Conservation (phyloP, 495 filamentous ascomycete genomes). For the Amorphotheca resinae region DNA sequence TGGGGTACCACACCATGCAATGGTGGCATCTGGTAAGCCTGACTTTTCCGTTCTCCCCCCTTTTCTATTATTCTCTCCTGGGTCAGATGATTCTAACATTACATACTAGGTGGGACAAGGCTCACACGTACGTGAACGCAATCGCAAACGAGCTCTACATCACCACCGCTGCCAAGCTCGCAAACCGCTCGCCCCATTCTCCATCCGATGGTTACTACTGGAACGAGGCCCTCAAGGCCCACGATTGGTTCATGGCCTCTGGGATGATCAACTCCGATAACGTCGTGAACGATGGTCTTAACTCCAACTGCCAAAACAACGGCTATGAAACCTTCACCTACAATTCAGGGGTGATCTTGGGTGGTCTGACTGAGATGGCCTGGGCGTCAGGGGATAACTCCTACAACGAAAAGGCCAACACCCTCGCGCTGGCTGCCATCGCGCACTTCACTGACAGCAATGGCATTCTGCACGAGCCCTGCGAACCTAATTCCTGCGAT, state of each 20-base stretch:
- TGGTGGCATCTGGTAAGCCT: constrained; percentile 42
- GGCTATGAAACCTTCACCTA: constrained; percentile 51
- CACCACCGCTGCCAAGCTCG: constrained; percentile 55
- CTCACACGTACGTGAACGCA: constrained; percentile 45
- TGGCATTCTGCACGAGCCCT: constrained; percentile 51
- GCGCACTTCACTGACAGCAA: constrained; percentile 36
- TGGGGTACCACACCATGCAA: constrained; percentile 37
- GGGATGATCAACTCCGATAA: constrained; percentile 52
- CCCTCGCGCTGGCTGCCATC: constrained; percentile 54
- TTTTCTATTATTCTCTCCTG: neutral
- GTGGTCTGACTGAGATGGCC: constrained; percentile 55
- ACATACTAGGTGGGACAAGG: constrained; percentile 42
- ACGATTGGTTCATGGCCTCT: constrained; percentile 54
- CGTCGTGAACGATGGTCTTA: constrained; percentile 61
- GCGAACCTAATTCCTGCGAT: constrained; percentile 46
- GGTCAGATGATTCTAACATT: constrained; percentile 4
- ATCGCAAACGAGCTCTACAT: constrained; percentile 70
- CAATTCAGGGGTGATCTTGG: constrained; percentile 69
- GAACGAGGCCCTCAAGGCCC: constrained; percentile 41
- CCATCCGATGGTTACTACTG: constrained; percentile 38
- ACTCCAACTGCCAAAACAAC: constrained; percentile 41
- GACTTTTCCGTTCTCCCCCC: too few relatives aligned
- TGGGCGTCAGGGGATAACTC: constrained; percentile 26
- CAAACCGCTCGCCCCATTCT: constrained; percentile 40
- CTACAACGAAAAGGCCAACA: constrained; percentile 42